Percentiles rank a stretch among this genome's conserved stretches.
Evolutionary conservation across 2,329 filamentous ascomycete species (phyloP).

Genomic region (Calcarisporium arbuscula): DNA sequence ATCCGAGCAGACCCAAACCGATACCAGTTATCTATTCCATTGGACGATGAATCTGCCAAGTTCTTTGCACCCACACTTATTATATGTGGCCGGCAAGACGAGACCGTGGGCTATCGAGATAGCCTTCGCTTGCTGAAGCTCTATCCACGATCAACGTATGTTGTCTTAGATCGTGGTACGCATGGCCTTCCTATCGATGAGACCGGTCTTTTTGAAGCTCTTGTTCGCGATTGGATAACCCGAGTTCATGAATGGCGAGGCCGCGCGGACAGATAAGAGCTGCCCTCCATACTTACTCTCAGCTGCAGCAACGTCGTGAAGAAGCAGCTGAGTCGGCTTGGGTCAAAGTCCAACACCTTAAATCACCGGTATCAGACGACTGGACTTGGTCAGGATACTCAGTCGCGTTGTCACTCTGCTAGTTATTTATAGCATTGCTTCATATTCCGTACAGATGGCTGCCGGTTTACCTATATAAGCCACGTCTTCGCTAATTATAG

Average conservation of each 20-base stretch:
- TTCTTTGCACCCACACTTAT: conserved; percentile 9
- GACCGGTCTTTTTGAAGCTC: conserved; percentile 7
- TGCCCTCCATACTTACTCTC: conserved; percentile 6
- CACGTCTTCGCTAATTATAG: no score
- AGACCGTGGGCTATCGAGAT: conserved; percentile 8
- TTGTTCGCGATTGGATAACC: conserved; percentile 9
- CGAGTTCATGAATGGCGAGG: conserved; percentile 9
- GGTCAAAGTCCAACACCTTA: no score
- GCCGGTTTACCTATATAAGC: no score
- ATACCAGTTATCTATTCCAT: conserved; percentile 6
- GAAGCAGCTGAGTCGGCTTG: no score
- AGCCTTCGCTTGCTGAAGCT: conserved; percentile 8
- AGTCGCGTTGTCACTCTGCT: no score
- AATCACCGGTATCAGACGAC: no score
- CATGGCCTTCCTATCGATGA: conserved; percentile 10
- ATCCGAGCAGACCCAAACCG: conserved; percentile 7
- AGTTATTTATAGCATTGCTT: no score
- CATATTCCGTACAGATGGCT: no score
- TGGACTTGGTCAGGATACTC: no score
- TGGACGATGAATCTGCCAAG: conserved; percentile 1
- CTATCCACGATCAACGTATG: conserved; percentile 9
- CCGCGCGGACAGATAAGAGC: conserved; percentile 1
- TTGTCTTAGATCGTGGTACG: conserved; percentile 8
- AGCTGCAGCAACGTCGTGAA: no score
- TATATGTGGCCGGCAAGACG: conserved; percentile 9